Percentiles rank a stretch among this genome's conserved stretches.
These are phyloP conservation scores for Chlorencoelia australis DNA, from an alignment of 2,329 filamentous ascomycete species.

Conservation along the genomic window DNA sequence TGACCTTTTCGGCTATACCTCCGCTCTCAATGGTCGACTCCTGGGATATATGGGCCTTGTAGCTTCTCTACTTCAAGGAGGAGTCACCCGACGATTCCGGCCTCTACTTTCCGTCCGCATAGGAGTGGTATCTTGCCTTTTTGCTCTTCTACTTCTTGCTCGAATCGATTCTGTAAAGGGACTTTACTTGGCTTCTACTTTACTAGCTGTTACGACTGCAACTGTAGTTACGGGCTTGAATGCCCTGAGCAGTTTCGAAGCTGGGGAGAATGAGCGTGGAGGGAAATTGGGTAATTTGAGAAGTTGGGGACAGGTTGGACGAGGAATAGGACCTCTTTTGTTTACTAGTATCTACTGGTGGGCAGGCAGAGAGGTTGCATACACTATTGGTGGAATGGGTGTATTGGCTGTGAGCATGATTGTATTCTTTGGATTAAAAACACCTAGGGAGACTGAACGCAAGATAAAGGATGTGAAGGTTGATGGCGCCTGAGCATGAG, in stretches of 20 bases:
- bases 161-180: constrained; percentile 55
- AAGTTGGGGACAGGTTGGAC: constrained; percentile 74
- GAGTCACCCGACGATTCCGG: constrained; percentile 76
- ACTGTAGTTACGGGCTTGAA: constrained; percentile 94
- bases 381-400: constrained; percentile 67
- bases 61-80: constrained; percentile 85
- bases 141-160: constrained; percentile 72
- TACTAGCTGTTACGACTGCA: constrained; percentile 81
- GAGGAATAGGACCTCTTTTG: constrained; percentile 75
- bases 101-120: constrained; percentile 71
- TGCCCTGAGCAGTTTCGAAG: constrained; percentile 84
- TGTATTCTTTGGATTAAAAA: constrained; percentile 61
- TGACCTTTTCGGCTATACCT: constrained; percentile 76
- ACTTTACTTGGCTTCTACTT: constrained; percentile 72
- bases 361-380: constrained; percentile 82
- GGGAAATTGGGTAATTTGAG: constrained; percentile 78
- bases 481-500: too few species aligned
- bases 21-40: constrained; percentile 71
- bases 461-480: constrained; percentile 20
- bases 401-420: constrained; percentile 65
- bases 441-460: constrained; percentile 18
- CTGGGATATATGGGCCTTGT: constrained; percentile 87
- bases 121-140: constrained; percentile 67
- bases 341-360: constrained; percentile 99
- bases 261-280: constrained; percentile 67